These are phyloP conservation scores for Phialocephala subalpina DNA, from an alignment of 2,329 filamentous ascomycete genomes.

Conservation along the genomic window DNA sequence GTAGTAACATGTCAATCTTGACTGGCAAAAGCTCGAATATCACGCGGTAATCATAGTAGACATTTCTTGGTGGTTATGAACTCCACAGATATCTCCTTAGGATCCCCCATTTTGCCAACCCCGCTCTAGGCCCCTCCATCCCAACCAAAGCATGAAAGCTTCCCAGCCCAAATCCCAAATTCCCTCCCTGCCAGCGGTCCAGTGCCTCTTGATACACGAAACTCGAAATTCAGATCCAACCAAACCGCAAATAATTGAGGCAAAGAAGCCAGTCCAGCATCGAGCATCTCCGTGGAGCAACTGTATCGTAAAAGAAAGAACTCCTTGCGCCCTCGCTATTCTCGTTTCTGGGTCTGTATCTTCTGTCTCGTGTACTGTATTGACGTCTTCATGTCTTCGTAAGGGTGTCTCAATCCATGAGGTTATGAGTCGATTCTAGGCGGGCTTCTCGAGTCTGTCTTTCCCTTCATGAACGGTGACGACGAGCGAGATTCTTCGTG, in stretches of 20 bases:
- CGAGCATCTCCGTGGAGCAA: not conserved
- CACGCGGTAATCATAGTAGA: too few relatives aligned
- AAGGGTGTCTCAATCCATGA: not conserved
- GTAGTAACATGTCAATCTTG: not conserved
- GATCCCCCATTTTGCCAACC: not conserved
- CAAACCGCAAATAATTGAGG: not conserved
- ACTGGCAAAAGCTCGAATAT: too few relatives aligned
- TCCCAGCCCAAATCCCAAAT: not conserved
- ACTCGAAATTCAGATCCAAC: not conserved
- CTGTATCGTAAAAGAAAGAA: not conserved
- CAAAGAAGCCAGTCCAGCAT: not conserved
- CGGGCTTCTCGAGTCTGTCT: conserved; percentile 34
- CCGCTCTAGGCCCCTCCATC: not conserved
- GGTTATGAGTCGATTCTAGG: conserved; percentile 38
- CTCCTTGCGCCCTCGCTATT: conserved; percentile 7
- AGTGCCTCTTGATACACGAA: not conserved
- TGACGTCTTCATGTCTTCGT: not conserved
- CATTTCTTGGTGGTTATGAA: not conserved
- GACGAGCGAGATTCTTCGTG: conserved; percentile 35
- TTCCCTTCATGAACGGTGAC: conserved; percentile 33
- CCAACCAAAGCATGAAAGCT: not conserved
- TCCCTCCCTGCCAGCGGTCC: not conserved
- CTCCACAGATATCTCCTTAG: not conserved
- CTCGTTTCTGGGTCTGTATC: not conserved
- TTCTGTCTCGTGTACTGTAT: not conserved